A percentile compares a stretch with the other conserved stretches of the same genome.
Conservation (phyloP, 805 yeast species). For the Kregervanrija pseudodelftensis region DNA sequence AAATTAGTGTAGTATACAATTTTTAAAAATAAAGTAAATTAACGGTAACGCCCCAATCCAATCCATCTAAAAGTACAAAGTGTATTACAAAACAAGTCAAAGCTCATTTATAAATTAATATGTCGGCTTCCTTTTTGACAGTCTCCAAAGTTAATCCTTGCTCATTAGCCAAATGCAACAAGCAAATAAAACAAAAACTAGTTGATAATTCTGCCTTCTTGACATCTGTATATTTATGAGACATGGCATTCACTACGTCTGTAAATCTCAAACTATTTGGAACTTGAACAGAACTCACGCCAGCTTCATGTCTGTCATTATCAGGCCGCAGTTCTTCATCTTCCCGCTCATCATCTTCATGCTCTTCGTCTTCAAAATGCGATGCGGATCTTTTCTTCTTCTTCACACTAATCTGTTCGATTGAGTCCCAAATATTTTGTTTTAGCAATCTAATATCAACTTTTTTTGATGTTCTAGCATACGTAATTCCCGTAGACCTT, state of each 20-base stretch:
- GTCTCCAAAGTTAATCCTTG: slow-evolving; percentile 35
- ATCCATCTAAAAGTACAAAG: too few species aligned
- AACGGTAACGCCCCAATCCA: too few species aligned
- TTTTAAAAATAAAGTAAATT: too few species aligned
- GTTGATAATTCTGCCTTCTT: slow-evolving; percentile 39
- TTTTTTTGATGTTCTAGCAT: slow-evolving; percentile 40
- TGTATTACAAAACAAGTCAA: too few species aligned
- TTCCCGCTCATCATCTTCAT: slow-evolving; percentile 9
- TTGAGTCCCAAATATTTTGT: slow-evolving; percentile 39
- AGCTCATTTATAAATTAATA: slow-evolving; percentile 23
- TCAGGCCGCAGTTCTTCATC: background rate
- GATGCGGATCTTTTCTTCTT: slow-evolving; percentile 26
- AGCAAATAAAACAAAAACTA: slow-evolving; percentile 43
- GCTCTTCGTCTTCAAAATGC: slow-evolving; percentile 15
- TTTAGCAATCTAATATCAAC: slow-evolving; percentile 42
- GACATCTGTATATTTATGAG: slow-evolving; percentile 30
- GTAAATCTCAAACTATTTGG: slow-evolving; percentile 19
- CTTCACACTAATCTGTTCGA: slow-evolving; percentile 21
- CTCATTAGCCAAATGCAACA: slow-evolving; percentile 44
- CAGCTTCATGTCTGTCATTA: background rate
- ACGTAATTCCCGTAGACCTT: slow-evolving; percentile 23
- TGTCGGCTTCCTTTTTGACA: slow-evolving; percentile 30
- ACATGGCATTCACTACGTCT: slow-evolving; percentile 30
- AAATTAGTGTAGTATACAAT: too few species aligned
- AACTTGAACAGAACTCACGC: background rate